phyloP scores from a whole-genome alignment of 345 rosid genomes.

The Heritiera fomes region DNA sequence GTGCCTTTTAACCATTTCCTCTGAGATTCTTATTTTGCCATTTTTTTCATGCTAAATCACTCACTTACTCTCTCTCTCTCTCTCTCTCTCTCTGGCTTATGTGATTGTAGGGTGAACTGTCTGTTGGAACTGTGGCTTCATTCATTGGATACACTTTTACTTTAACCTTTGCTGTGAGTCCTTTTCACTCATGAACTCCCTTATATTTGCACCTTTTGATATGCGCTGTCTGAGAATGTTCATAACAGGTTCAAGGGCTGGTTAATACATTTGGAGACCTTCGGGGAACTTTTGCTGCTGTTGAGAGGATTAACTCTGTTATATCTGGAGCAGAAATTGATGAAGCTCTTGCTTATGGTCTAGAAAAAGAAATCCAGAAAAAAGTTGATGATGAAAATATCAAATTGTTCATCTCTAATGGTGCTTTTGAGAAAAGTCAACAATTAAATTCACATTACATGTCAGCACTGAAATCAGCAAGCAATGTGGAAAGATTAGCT shows the following conservation, averaged over 20 bases:
- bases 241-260: slow-evolving; percentile 85
- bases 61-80: neutral
- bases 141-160: slow-evolving; percentile 96
- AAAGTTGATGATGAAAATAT: slow-evolving; percentile 54
- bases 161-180: slow-evolving; percentile 86
- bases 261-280: slow-evolving; percentile 96
- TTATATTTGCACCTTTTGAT: slow-evolving; percentile 11
- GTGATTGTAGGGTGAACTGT: slow-evolving; percentile 74
- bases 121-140: slow-evolving; percentile 90
- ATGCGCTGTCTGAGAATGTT: slow-evolving; percentile 20
- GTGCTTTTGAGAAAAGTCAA: slow-evolving; percentile 42
- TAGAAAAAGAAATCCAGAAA: slow-evolving; percentile 76
- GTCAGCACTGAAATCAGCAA: slow-evolving; percentile 67
- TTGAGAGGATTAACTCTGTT: slow-evolving; percentile 87
- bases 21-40: neutral
- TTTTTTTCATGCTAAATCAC: neutral
- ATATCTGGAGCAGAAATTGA: slow-evolving; percentile 75
- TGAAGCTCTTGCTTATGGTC: slow-evolving; percentile 85
- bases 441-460: slow-evolving; percentile 54
- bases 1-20: neutral
- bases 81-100: too few relatives aligned
- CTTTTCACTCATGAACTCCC: slow-evolving; percentile 19
- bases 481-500: slow-evolving; percentile 56
- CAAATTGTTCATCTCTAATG: slow-evolving; percentile 57
- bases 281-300: slow-evolving; percentile 83